Evolutionary conservation across 257 asterid species (phyloP).

Genomic region (Capsicum pubescens): DNA sequence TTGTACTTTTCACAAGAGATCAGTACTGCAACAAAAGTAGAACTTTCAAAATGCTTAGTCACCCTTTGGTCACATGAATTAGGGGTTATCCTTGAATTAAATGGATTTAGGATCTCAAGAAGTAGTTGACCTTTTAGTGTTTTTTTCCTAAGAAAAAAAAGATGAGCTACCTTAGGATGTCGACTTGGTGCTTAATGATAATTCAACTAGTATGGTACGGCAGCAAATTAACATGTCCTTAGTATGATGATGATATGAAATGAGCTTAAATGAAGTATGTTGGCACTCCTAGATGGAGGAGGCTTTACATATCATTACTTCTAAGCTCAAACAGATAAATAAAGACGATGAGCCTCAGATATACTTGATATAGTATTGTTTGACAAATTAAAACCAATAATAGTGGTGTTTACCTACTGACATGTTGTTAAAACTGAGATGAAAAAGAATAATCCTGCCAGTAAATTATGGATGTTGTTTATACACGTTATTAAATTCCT

Average conservation of each 20-base stretch:
- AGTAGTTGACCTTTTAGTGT: no score
- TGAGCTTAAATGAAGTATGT: conserved; percentile 38
- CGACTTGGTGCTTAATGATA: no score
- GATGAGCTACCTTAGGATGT: no score
- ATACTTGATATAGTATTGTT: no score
- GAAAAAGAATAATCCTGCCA: not conserved
- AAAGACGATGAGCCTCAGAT: conserved; percentile 28
- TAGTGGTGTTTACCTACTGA: no score
- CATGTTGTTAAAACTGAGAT: not conserved
- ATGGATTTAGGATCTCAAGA: no score
- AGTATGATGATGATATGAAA: no score
- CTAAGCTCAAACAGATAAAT: conserved; percentile 34
- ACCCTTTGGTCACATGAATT: not conserved
- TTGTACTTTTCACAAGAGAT: not conserved
- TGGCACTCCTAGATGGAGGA: conserved; percentile 80
- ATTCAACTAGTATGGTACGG: no score
- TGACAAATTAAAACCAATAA: no score
- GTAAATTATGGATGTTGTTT: not conserved
- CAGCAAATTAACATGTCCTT: no score
- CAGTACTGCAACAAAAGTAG: not conserved
- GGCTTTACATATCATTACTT: conserved; percentile 65
- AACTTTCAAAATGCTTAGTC: not conserved
- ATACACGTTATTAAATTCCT: not conserved
- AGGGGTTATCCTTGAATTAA: not conserved
- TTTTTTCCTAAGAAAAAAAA: no score